phyloP scores from a whole-genome alignment of 139 green algal species.

The Chlorella sp. region DNA sequence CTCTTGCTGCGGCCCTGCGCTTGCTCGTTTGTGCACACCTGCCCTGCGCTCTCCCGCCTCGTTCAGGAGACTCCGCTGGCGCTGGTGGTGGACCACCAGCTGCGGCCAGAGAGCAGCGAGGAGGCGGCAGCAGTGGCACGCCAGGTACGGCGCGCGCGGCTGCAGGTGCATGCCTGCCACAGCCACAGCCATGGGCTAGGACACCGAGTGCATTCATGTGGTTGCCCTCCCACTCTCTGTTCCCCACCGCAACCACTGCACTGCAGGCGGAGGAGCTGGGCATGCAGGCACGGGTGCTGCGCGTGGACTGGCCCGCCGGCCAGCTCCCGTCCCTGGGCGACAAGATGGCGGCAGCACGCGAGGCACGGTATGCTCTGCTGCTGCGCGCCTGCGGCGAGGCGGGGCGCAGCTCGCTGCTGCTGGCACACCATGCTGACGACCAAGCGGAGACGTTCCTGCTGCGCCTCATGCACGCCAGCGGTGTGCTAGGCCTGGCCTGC shows the following conservation, averaged over 20 bases:
- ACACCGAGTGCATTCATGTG: too few species aligned
- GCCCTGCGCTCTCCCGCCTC: too few species aligned
- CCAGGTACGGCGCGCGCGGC: neutral
- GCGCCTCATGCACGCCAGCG: slow-evolving; percentile 57
- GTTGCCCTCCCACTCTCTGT: too few species aligned
- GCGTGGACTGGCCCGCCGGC: slow-evolving; percentile 39
- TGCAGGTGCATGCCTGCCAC: neutral
- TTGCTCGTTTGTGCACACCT: too few species aligned
- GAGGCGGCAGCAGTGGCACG: slow-evolving; percentile 44
- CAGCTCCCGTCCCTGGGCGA: neutral
- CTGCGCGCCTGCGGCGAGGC: slow-evolving; percentile 18
- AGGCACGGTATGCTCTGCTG: slow-evolving; percentile 50
- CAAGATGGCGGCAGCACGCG: slow-evolving; percentile 46
- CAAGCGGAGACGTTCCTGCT: slow-evolving; percentile 70
- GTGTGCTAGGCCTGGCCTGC: slow-evolving; percentile 59
- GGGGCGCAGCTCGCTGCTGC: slow-evolving; percentile 46
- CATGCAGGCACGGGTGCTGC: slow-evolving; percentile 41
- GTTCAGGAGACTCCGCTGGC: slow-evolving; percentile 25
- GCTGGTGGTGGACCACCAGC: slow-evolving; percentile 58
- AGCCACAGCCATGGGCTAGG: too few species aligned
- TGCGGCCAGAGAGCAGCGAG: slow-evolving; percentile 45
- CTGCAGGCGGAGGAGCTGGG: slow-evolving; percentile 39
- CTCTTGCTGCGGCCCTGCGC: neutral
- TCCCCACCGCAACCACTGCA: neutral
- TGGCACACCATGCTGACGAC: slow-evolving; percentile 64